These are phyloP conservation scores for Pythium aphanidermatum DNA, from an alignment of 352 stramenopile species.

Conservation along the genomic window DNA sequence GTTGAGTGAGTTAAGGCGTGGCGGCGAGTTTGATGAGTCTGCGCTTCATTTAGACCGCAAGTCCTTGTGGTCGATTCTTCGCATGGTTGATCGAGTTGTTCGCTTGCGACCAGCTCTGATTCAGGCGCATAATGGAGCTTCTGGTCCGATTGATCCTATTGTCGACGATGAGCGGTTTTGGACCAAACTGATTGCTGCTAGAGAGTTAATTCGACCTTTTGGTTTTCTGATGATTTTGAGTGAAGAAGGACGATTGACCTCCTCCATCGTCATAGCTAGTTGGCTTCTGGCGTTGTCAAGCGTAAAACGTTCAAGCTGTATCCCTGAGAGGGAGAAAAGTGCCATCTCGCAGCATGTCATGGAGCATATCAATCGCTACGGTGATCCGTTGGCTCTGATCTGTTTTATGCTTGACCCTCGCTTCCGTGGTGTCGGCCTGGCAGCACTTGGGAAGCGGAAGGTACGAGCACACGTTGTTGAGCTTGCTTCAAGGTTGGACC, in stretches of 20 bases:
- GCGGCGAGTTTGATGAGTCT: too few relatives aligned
- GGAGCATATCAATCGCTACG: slow-evolving; percentile 14
- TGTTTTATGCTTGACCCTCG: slow-evolving; percentile 34
- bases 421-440: slow-evolving; percentile 26
- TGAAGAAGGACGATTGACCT: slow-evolving; percentile 17
- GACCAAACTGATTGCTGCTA: slow-evolving; percentile 6
- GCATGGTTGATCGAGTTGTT: too few relatives aligned
- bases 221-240: slow-evolving; percentile 22
- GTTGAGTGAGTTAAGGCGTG: too few relatives aligned
- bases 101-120: too few relatives aligned
- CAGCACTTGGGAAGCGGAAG: slow-evolving; percentile 26
- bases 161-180: slow-evolving; percentile 25
- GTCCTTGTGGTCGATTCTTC: too few relatives aligned
- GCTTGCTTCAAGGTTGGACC: slow-evolving; percentile 10
- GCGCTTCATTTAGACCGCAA: too few relatives aligned
- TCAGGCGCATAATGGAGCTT: too few relatives aligned
- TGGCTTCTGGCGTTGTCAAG: slow-evolving; percentile 22
- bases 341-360: slow-evolving; percentile 16
- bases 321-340: slow-evolving; percentile 17
- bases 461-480: slow-evolving; percentile 18
- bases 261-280: slow-evolving; percentile 25
- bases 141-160: not conserved
- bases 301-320: slow-evolving; percentile 4
- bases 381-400: slow-evolving; percentile 20
- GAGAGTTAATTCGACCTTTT: slow-evolving; percentile 22